These are phyloP conservation scores for Linnemannia schmuckeri DNA, from an alignment of 192 early-diverging fungal genomes.

Conservation along the genomic window DNA sequence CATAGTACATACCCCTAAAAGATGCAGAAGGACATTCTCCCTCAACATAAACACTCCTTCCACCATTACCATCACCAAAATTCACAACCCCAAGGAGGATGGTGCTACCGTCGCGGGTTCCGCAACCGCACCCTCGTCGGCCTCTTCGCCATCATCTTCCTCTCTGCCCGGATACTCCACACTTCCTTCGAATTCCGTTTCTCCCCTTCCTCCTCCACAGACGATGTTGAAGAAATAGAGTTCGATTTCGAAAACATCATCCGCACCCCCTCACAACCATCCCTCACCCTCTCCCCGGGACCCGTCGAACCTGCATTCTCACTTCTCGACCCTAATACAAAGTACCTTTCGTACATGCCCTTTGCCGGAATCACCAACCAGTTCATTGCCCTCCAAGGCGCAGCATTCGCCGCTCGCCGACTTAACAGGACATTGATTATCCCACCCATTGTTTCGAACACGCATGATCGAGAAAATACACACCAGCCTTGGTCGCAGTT, in stretches of 20 bases:
- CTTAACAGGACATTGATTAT: slow-evolving; percentile 15
- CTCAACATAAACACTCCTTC: slow-evolving; percentile 3
- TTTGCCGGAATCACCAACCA: slow-evolving; percentile 27
- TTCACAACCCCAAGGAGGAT: not conserved
- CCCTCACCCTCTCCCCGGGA: not conserved
- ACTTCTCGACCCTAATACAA: not conserved
- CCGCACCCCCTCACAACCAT: not conserved
- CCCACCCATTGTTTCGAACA: slow-evolving; percentile 24
- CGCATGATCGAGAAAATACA: slow-evolving; percentile 15
- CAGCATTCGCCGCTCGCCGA: slow-evolving; percentile 10
- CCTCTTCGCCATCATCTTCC: not conserved
- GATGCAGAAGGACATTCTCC: not conserved
- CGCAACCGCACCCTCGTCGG: not conserved
- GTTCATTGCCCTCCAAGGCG: slow-evolving; percentile 19
- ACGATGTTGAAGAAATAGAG: not conserved
- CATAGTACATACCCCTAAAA: not conserved
- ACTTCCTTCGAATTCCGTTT: not conserved
- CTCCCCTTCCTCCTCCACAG: not conserved
- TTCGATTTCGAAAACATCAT: not conserved
- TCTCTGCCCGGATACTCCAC: not conserved
- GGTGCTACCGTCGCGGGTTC: not conserved
- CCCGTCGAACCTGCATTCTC: not conserved
- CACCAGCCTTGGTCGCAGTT: slow-evolving; percentile 18
- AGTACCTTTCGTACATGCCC: slow-evolving; percentile 15
- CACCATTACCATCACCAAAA: not conserved